Conservation (phyloP, 345 rosid species). For the Eucalyptus cloeziana region DNA sequence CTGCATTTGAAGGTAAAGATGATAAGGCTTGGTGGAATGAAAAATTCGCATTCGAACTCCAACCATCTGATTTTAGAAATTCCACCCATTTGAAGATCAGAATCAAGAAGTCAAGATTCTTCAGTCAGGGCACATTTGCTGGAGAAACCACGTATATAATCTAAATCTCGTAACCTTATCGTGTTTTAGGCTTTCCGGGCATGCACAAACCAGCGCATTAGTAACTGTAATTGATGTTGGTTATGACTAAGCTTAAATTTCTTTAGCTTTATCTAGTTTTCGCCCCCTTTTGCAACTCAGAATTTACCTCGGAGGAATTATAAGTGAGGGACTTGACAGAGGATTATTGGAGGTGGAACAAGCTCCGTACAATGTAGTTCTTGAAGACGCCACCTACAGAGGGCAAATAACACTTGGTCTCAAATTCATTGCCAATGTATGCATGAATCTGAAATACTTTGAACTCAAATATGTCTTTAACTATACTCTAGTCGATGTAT, state of each 20-base stretch:
- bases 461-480: background rate
- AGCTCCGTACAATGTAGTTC: slow-evolving; percentile 56
- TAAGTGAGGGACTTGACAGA: slow-evolving; percentile 47
- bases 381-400: slow-evolving; percentile 62
- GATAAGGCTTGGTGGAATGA: slow-evolving; percentile 68
- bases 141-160: slow-evolving; percentile 60
- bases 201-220: background rate
- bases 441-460: background rate
- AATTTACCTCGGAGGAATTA: slow-evolving; percentile 56
- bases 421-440: slow-evolving; percentile 47
- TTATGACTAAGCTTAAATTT: background rate
- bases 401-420: slow-evolving; percentile 59
- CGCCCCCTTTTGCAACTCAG: slow-evolving; percentile 10
- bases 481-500: background rate
- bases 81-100: slow-evolving; percentile 41
- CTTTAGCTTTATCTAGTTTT: background rate
- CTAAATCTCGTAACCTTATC: background rate
- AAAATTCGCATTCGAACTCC: slow-evolving; percentile 58
- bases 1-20: slow-evolving; percentile 21
- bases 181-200: background rate
- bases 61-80: slow-evolving; percentile 37
- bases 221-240: background rate
- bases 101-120: slow-evolving; percentile 54
- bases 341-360: slow-evolving; percentile 46
- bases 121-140: slow-evolving; percentile 46